phyloP scores from a whole-genome alignment of 2,329 filamentous ascomycete genomes.

The Coniochaeta sp. region DNA sequence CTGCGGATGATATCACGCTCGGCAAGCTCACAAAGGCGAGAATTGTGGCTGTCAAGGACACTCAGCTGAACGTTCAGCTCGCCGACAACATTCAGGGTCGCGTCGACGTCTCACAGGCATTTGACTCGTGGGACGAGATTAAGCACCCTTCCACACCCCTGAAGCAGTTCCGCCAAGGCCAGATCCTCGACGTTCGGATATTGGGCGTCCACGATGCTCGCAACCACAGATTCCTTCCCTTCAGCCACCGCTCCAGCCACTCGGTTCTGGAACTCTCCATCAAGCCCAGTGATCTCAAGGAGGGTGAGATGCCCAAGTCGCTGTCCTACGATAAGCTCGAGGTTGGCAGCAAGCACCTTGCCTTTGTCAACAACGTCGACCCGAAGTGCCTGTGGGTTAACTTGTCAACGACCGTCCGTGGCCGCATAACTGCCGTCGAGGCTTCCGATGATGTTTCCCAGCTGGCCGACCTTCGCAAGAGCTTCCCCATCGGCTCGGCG shows the following conservation, averaged over 20 bases:
- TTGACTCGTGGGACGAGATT: constrained; percentile 83
- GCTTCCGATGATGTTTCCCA: constrained; percentile 80
- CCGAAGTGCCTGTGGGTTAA: constrained; percentile 82
- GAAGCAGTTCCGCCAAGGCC: constrained; percentile 63
- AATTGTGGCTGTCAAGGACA: constrained; percentile 79
- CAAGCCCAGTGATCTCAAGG: constrained; percentile 60
- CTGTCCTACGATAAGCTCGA: constrained; percentile 68
- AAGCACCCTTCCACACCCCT: constrained; percentile 74
- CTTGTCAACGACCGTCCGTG: constrained; percentile 79
- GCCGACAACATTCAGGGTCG: constrained; percentile 87
- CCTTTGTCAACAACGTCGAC: constrained; percentile 85
- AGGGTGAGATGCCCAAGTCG: constrained; percentile 30
- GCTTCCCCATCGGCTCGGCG: constrained; percentile 88
- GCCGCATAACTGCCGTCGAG: constrained; percentile 75
- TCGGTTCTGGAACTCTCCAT: constrained; percentile 82
- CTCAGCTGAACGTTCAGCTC: constrained; percentile 85
- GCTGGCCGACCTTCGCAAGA: constrained; percentile 65
- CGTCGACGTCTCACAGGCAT: constrained; percentile 84
- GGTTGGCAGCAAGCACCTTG: constrained; percentile 64
- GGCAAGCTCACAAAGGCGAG: constrained; percentile 70
- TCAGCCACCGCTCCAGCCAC: constrained; percentile 77
- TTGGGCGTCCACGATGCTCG: constrained; percentile 85
- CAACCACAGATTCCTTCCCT: constrained; percentile 85
- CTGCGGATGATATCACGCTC: constrained; percentile 65
- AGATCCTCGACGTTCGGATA: constrained; percentile 67